Percentiles rank a stretch among this genome's conserved stretches.
These are phyloP conservation scores for Eucalyptus decipiens DNA, from an alignment of 345 rosid genomes.

Conservation along the genomic window DNA sequence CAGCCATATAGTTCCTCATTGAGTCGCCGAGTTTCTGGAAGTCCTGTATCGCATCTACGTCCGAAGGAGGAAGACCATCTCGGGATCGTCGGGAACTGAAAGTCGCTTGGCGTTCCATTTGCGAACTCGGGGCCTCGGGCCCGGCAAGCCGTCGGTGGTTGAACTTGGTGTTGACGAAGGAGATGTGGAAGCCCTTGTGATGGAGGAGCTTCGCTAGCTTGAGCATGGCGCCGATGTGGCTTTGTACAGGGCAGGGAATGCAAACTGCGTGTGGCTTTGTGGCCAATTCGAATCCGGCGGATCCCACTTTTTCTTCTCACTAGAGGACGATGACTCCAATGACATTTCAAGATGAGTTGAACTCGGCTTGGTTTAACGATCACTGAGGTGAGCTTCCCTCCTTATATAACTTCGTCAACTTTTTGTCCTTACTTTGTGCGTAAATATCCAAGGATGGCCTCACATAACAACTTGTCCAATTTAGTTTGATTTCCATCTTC, in stretches of 20 bases:
- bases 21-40: background rate
- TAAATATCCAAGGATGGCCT: background rate
- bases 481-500: background rate
- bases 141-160: background rate
- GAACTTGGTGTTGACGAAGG: slow-evolving; percentile 7
- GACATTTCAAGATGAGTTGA: background rate
- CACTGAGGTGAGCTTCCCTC: background rate
- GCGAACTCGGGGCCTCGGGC: background rate
- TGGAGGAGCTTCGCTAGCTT: slow-evolving; percentile 10
- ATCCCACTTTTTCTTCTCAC: background rate
- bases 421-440: background rate
- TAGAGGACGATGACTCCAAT: background rate
- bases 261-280: slow-evolving; percentile 1
- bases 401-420: background rate
- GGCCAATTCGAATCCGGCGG: background rate
- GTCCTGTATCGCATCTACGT: background rate
- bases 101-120: background rate
- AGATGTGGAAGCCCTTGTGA: slow-evolving; percentile 1
- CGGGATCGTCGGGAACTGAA: background rate
- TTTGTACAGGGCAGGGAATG: background rate
- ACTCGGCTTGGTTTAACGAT: background rate
- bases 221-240: slow-evolving; percentile 4
- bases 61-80: background rate
- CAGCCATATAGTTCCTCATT: background rate
- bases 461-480: background rate